phyloP scores from a whole-genome alignment of 805 yeast genomes.

The Candida michaelii region DNA sequence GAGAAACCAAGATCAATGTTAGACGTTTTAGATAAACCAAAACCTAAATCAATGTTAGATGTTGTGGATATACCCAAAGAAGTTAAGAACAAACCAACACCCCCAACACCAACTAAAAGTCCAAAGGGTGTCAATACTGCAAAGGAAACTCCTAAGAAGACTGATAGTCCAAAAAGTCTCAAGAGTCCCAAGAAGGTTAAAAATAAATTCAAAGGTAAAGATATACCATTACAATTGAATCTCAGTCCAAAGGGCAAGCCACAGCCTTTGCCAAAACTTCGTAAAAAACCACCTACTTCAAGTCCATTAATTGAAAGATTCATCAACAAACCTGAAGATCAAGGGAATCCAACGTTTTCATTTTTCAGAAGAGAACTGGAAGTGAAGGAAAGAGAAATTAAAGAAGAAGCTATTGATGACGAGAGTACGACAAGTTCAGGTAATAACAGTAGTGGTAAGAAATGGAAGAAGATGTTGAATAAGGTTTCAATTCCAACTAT shows the following conservation, averaged over 20 bases:
- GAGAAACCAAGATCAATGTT: conserved; percentile 10
- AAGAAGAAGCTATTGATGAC: neutral
- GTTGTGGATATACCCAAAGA: conserved; percentile 4
- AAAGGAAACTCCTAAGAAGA: neutral
- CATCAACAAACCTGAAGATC: conserved; percentile 5
- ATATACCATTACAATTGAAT: conserved; percentile 13
- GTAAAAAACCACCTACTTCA: conserved; percentile 13
- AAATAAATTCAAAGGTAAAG: conserved; percentile 7
- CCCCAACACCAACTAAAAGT: conserved; percentile 5
- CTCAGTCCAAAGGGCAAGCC: conserved; percentile 3
- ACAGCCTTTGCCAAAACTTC: conserved; percentile 2
- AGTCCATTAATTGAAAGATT: conserved; percentile 12
- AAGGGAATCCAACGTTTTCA: neutral
- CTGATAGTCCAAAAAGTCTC: conserved; percentile 1
- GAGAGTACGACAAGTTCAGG: conserved; percentile 1
- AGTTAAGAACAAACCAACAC: conserved; percentile 3
- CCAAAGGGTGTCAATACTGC: neutral
- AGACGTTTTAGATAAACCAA: conserved; percentile 3
- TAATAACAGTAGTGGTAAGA: conserved; percentile 5
- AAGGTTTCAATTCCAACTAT: neutral
- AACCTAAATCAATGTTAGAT: conserved; percentile 7
- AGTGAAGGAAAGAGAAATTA: neutral
- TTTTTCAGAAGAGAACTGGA: conserved; percentile 1
- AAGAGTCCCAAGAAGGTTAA: conserved; percentile 1
- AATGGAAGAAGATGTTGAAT: conserved; percentile 16